These are phyloP conservation scores for Hypoxylon rubiginosum DNA, from an alignment of 2,329 filamentous ascomycete genomes.

Conservation along the genomic window DNA sequence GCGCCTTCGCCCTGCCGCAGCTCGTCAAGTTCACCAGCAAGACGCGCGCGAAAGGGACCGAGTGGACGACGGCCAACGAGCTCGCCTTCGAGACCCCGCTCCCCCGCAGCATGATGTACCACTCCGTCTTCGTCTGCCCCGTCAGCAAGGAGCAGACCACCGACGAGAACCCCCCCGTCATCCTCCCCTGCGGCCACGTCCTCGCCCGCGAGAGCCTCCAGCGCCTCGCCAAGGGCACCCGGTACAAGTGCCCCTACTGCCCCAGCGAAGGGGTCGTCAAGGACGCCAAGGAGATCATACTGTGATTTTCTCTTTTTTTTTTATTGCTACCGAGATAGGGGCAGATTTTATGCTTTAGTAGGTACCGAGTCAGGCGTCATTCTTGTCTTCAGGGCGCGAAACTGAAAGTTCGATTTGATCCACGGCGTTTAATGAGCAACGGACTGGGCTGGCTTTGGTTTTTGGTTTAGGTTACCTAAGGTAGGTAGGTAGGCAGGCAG, in stretches of 20 bases:
- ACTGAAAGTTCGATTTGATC: background rate
- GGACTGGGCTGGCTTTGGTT: background rate
- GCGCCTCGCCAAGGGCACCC: slow-evolving; percentile 80
- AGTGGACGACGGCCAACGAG: slow-evolving; percentile 94
- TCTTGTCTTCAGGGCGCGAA: background rate
- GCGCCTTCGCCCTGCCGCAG: slow-evolving; percentile 89
- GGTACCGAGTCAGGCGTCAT: no score
- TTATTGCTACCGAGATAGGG: no score
- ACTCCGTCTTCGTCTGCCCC: slow-evolving; percentile 97
- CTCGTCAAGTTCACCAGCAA: slow-evolving; percentile 89
- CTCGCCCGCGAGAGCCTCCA: slow-evolving; percentile 87
- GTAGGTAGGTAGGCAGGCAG: background rate
- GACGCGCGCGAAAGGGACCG: slow-evolving; percentile 89
- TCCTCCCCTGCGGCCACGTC: slow-evolving; percentile 95
- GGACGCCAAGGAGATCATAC: slow-evolving; percentile 80
- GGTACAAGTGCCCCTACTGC: slow-evolving; percentile 98
- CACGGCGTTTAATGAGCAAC: background rate
- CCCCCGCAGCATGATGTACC: slow-evolving; percentile 77
- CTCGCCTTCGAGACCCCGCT: slow-evolving; percentile 81
- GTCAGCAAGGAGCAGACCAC: slow-evolving; percentile 97
- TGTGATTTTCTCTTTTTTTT: slow-evolving; percentile 65
- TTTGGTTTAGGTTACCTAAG: no score
- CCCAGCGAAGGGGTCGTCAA: slow-evolving; percentile 83
- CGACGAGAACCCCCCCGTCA: slow-evolving; percentile 93
- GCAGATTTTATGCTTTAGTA: no score